These are phyloP conservation scores for Candida cerambycidarum DNA, from an alignment of 805 yeast genomes.

Conservation along the genomic window DNA sequence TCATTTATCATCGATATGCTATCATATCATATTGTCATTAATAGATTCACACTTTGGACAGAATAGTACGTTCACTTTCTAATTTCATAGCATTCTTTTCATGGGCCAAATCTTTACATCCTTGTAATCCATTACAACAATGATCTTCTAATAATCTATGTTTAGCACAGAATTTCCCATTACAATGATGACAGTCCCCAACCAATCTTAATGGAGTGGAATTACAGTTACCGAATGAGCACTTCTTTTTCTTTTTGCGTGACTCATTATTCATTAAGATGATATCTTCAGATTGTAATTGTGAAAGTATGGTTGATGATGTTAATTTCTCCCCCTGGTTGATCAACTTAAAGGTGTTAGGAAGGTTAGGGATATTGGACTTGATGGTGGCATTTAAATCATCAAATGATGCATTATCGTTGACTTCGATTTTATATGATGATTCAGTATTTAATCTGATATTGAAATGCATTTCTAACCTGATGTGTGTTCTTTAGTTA, in stretches of 20 bases:
- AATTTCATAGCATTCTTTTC: slow-evolving; percentile 82
- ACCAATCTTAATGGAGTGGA: slow-evolving; percentile 65
- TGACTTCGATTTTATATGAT: slow-evolving; percentile 47
- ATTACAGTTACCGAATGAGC: slow-evolving; percentile 58
- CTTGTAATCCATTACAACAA: slow-evolving; percentile 71
- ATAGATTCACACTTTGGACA: slow-evolving; percentile 3
- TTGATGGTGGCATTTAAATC: slow-evolving; percentile 49
- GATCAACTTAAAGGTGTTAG: slow-evolving; percentile 39
- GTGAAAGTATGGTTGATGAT: slow-evolving; percentile 24
- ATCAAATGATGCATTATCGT: slow-evolving; percentile 52
- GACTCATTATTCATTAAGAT: slow-evolving; percentile 16
- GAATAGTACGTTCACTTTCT: slow-evolving; percentile 79
- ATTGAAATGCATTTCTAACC: not conserved
- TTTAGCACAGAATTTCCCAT: slow-evolving; percentile 81
- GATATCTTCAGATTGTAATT: slow-evolving; percentile 11
- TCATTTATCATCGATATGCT: not conserved
- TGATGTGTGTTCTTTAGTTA: no score
- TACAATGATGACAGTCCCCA: slow-evolving; percentile 84
- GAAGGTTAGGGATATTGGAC: slow-evolving; percentile 42
- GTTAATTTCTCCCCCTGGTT: slow-evolving; percentile 38
- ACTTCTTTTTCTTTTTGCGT: slow-evolving; percentile 41
- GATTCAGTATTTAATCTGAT: slow-evolving; percentile 44
- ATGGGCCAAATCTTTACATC: slow-evolving; percentile 79
- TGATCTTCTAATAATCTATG: slow-evolving; percentile 88
- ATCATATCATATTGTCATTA: not conserved